Evolutionary conservation across 495 filamentous ascomycete genomes (phyloP).

Genomic region (Aspergillus asperescens): DNA sequence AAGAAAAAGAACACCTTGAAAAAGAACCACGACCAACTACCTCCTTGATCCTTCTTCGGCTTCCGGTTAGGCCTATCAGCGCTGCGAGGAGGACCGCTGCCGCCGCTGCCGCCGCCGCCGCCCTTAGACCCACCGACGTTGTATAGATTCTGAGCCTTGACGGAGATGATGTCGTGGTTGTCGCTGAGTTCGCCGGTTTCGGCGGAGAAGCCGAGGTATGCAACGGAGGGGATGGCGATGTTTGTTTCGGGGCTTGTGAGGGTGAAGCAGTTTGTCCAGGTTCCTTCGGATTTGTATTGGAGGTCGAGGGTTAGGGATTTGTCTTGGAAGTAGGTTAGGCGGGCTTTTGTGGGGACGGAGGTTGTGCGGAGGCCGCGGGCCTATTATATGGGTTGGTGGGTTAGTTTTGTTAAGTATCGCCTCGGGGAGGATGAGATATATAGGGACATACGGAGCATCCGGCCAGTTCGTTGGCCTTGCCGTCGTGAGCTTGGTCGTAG

Average conservation of each 20-base stretch:
- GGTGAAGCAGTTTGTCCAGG: constrained; percentile 89
- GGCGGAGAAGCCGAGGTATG: constrained; percentile 92
- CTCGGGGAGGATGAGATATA: background rate
- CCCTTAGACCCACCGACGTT: constrained; percentile 43
- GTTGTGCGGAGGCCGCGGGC: constrained; percentile 82
- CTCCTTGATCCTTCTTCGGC: constrained; percentile 35
- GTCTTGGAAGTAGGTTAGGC: constrained; percentile 94
- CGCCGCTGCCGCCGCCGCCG: constrained; percentile 7
- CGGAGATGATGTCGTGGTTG: constrained; percentile 93
- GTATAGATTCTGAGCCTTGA: constrained; percentile 87
- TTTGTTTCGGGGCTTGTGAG: constrained; percentile 54
- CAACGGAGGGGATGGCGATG: constrained; percentile 78
- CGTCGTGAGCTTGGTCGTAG: constrained; percentile 94
- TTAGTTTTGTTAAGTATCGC: background rate
- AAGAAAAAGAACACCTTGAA: constrained; percentile 77
- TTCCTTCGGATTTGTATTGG: constrained; percentile 82
- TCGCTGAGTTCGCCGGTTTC: constrained; percentile 96
- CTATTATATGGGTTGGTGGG: constrained; percentile 25
- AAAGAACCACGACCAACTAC: constrained; percentile 91
- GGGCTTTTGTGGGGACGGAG: constrained; percentile 73
- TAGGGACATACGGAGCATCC: constrained; percentile 71
- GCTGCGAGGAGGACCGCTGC: constrained; percentile 29
- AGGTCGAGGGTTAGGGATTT: constrained; percentile 85
- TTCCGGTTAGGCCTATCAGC: constrained; percentile 32
- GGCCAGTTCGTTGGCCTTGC: constrained; percentile 85